Evolutionary conservation across 192 early-diverging fungal genomes (phyloP).

Genomic region (Lobosporangium transversale): DNA sequence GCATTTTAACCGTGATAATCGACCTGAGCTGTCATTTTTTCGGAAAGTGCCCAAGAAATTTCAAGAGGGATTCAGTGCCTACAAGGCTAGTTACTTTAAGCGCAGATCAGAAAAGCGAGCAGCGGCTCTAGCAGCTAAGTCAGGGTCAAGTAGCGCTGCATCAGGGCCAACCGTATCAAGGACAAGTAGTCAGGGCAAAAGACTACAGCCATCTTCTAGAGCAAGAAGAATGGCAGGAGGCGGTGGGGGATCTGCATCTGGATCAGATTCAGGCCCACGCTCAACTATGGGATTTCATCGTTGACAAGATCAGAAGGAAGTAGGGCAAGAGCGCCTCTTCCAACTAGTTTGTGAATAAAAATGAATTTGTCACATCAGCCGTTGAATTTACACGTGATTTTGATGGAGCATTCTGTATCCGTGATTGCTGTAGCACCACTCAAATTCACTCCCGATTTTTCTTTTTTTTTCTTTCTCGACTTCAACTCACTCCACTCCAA

Average conservation of each 20-base stretch:
- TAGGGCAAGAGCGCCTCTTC: conserved; percentile 2
- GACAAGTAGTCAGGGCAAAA: conserved; percentile 3
- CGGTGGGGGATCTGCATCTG: conserved; percentile 34
- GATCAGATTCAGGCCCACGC: conserved; percentile 33
- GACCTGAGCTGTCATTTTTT: conserved; percentile 60
- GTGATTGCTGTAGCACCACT: too few relatives aligned
- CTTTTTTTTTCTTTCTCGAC: background rate
- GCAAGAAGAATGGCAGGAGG: conserved; percentile 26
- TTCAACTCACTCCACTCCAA: background rate
- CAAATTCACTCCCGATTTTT: too few relatives aligned
- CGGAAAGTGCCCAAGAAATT: conserved; percentile 63
- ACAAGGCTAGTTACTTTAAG: conserved; percentile 59
- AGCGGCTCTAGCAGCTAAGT: conserved; percentile 17
- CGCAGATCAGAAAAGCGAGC: conserved; percentile 57
- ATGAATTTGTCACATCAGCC: background rate
- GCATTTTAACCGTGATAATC: conserved; percentile 60
- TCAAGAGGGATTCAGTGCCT: conserved; percentile 63
- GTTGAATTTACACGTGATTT: conserved; percentile 4
- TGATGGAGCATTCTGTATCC: too few relatives aligned
- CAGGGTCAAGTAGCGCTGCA: conserved; percentile 2
- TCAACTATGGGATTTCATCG: conserved; percentile 13
- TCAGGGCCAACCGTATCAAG: background rate
- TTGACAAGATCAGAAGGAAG: conserved; percentile 6
- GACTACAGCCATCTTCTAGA: conserved; percentile 36
- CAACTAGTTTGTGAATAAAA: too few relatives aligned